Evolutionary conservation across 2,329 filamentous ascomycete species (phyloP).

Genomic region (Leptographium flavum): DNA sequence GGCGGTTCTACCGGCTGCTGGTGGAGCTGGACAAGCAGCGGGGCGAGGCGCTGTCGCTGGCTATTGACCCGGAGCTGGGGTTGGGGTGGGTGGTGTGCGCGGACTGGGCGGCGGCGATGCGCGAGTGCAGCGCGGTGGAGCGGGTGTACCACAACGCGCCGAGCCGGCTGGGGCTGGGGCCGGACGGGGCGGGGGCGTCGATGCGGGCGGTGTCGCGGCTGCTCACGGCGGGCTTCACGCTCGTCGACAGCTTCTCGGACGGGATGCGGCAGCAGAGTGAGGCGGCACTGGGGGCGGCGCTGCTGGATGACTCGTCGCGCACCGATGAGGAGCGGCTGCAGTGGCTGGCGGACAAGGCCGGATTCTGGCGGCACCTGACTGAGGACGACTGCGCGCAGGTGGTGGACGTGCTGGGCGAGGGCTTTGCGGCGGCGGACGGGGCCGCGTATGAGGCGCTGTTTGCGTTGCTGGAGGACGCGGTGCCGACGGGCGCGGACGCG

Average conservation of each 20-base stretch:
- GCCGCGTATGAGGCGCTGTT: constrained; percentile 40
- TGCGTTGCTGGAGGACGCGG: constrained; percentile 32
- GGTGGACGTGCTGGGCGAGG: constrained; percentile 52
- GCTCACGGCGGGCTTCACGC: constrained; percentile 53
- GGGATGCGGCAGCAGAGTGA: constrained; percentile 54
- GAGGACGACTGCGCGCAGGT: constrained; percentile 67
- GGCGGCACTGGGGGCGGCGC: constrained; percentile 53
- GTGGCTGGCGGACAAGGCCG: constrained; percentile 62
- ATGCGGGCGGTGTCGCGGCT: constrained; percentile 38
- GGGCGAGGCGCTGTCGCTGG: constrained; percentile 66
- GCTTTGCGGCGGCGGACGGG: constrained; percentile 43
- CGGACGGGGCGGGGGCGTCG: no score
- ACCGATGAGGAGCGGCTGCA: constrained; percentile 63
- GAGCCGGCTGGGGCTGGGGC: constrained; percentile 21
- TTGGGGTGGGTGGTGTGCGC: constrained; percentile 76
- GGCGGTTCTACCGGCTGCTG: constrained; percentile 73
- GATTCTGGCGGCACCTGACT: constrained; percentile 64
- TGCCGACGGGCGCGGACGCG: constrained; percentile 26
- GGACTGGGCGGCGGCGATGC: constrained; percentile 65
- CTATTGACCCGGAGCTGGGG: constrained; percentile 54
- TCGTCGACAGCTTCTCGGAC: constrained; percentile 56
- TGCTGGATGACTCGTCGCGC: constrained; percentile 58
- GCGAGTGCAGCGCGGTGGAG: constrained; percentile 69
- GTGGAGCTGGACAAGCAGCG: constrained; percentile 76
- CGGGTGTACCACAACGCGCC: constrained; percentile 54